Conservation (phyloP, 139 green algal species). For the Chlamydomonas schloesseri region DNA sequence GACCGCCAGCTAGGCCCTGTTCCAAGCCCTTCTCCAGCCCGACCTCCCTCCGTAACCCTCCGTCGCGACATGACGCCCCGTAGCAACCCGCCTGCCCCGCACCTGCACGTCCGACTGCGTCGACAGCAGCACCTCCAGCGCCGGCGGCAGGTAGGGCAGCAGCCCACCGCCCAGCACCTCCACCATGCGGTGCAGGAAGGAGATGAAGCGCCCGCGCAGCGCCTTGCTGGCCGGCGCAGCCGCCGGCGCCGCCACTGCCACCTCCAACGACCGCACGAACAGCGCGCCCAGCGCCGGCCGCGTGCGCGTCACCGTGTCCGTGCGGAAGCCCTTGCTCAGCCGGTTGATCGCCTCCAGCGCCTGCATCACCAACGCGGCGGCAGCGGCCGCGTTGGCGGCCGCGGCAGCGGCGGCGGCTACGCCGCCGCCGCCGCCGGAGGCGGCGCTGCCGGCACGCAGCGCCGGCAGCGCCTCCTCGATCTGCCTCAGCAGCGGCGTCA, state of each 20-base stretch:
- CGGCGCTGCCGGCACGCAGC: background rate
- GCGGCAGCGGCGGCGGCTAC: conserved; percentile 1
- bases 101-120: conserved; percentile 43
- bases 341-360: conserved; percentile 81
- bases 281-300: conserved; percentile 76
- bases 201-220: conserved; percentile 82
- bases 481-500: conserved; percentile 74
- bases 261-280: conserved; percentile 68
- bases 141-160: conserved; percentile 48
- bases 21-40: no score
- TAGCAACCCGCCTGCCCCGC: no score
- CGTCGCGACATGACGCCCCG: no score
- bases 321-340: conserved; percentile 86
- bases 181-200: conserved; percentile 88
- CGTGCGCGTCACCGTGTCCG: conserved; percentile 63
- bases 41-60: no score
- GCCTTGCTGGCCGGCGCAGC: conserved; percentile 66
- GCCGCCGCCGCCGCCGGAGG: conserved; percentile 1
- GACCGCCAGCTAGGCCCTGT: no score
- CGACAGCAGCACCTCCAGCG: conserved; percentile 75
- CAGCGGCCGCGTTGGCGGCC: background rate
- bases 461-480: conserved; percentile 56
- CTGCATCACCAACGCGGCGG: conserved; percentile 61
- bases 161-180: conserved; percentile 71
- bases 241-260: conserved; percentile 64